These are phyloP conservation scores for Lupinus albus DNA, from an alignment of 306 rosid genomes.

Conservation along the genomic window DNA sequence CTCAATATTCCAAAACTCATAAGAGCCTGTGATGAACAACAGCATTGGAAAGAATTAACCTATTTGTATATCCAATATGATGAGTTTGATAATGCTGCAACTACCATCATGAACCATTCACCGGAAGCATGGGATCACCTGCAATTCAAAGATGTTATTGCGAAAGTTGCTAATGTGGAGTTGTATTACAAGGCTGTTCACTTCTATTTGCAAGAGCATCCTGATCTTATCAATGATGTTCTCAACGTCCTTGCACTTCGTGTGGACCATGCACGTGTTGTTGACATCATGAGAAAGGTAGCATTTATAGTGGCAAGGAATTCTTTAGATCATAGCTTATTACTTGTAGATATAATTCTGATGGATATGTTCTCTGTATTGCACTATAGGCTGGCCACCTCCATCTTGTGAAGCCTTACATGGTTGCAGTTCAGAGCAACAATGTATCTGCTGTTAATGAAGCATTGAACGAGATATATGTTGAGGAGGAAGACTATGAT, in stretches of 20 bases:
- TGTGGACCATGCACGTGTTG: constrained; percentile 96
- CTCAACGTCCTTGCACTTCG: constrained; percentile 98
- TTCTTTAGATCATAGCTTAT: constrained; percentile 16
- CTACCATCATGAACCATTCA: constrained; percentile 99
- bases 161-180: constrained; percentile 96
- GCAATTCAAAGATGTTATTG: constrained; percentile 96
- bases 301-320: background rate
- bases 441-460: constrained; percentile 98
- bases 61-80: constrained; percentile 96
- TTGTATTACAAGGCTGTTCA: constrained; percentile 96
- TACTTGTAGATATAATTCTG: constrained; percentile 9
- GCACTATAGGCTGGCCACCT: constrained; percentile 86
- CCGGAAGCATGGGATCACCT: constrained; percentile 99
- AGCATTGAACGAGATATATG: constrained; percentile 94
- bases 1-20: constrained; percentile 98
- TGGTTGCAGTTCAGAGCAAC: constrained; percentile 99
- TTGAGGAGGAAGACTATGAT: constrained; percentile 98
- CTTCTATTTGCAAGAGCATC: constrained; percentile 99
- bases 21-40: constrained; percentile 97
- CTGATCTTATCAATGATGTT: constrained; percentile 96
- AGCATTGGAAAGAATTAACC: constrained; percentile 94
- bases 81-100: constrained; percentile 98
- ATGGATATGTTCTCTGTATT: constrained; percentile 19
- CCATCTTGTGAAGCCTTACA: constrained; percentile 97
- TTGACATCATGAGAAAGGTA: constrained; percentile 98